Percentiles rank a stretch among this genome's conserved stretches.
Evolutionary conservation across 352 stramenopile genomes (phyloP).

Genomic region (Phytophthora quininea): DNA sequence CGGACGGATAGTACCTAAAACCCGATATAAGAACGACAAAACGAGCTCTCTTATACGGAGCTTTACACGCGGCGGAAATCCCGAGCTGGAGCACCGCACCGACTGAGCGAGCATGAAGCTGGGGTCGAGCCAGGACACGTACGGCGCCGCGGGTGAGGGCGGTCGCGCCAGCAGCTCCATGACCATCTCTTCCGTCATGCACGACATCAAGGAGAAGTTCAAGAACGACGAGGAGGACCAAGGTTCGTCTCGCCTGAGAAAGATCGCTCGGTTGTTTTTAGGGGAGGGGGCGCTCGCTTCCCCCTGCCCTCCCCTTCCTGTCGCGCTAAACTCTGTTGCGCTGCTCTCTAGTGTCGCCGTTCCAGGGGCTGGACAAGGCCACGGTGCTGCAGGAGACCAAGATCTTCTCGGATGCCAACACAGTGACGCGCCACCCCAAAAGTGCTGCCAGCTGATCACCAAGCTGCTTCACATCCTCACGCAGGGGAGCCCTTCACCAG

Average conservation of each 20-base stretch:
- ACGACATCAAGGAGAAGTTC: conserved; percentile 98
- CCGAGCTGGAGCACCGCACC: conserved; percentile 18
- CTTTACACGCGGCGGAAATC: conserved; percentile 35
- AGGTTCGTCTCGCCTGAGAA: conserved; percentile 36
- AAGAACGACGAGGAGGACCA: conserved; percentile 98
- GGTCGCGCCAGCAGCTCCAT: conserved; percentile 41
- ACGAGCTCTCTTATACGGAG: not conserved
- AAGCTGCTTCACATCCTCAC: conserved; percentile 99
- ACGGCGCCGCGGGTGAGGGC: conserved; percentile 44
- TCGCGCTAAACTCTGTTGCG: not conserved
- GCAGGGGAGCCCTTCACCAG: conserved; percentile 97
- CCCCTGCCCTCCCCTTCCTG: not conserved
- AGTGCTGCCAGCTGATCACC: conserved; percentile 99
- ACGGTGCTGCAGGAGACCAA: conserved; percentile 98
- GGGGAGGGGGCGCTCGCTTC: not conserved
- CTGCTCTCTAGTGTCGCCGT: conserved; percentile 83
- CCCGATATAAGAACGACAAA: too few relatives aligned
- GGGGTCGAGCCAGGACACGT: conserved; percentile 57
- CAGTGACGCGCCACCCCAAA: conserved; percentile 97
- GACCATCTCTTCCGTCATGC: conserved; percentile 89
- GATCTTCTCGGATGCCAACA: conserved; percentile 98
- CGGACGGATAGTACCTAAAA: too few relatives aligned
- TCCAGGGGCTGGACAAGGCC: conserved; percentile 95
- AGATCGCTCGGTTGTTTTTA: conserved; percentile 3
- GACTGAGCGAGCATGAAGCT: conserved; percentile 61